Conservation (phyloP, 225 moss, liverwort and hornwort species). For the Neckera pumila region DNA sequence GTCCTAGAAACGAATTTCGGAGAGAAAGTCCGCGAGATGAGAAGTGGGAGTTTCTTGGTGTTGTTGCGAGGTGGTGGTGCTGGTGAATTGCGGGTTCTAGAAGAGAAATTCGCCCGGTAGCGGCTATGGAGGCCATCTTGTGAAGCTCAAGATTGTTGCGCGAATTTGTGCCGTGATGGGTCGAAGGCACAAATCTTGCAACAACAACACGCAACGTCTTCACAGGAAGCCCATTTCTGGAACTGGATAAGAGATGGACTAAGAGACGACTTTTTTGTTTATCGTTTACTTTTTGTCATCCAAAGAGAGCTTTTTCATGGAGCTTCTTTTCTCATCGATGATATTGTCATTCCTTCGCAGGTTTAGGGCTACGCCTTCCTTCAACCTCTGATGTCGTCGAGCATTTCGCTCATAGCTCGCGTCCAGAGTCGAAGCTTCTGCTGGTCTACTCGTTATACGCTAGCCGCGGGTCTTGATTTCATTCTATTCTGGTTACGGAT, state of each 20-base stretch:
- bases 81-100: not conserved
- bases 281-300: not conserved
- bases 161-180: not conserved
- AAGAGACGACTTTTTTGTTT: not conserved
- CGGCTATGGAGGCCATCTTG: conserved; percentile 11
- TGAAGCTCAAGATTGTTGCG: not conserved
- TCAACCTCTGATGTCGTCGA: not conserved
- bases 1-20: not conserved
- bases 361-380: not conserved
- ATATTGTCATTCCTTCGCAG: not conserved
- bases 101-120: not conserved
- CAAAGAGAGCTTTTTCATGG: not conserved
- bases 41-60: not conserved
- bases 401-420: not conserved
- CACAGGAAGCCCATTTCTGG: not conserved
- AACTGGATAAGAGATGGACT: not conserved
- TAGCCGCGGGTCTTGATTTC: not conserved
- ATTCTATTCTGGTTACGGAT: not conserved
- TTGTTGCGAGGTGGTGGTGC: not conserved
- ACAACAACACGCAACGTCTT: not conserved
- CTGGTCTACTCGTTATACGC: not conserved
- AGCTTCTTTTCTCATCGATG: not conserved
- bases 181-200: not conserved
- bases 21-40: not conserved
- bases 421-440: not conserved